Percentiles rank a stretch among this genome's conserved stretches.
phyloP scores from a whole-genome alignment of 73 alveolate genomes.

The Paramecium primaurelia region DNA sequence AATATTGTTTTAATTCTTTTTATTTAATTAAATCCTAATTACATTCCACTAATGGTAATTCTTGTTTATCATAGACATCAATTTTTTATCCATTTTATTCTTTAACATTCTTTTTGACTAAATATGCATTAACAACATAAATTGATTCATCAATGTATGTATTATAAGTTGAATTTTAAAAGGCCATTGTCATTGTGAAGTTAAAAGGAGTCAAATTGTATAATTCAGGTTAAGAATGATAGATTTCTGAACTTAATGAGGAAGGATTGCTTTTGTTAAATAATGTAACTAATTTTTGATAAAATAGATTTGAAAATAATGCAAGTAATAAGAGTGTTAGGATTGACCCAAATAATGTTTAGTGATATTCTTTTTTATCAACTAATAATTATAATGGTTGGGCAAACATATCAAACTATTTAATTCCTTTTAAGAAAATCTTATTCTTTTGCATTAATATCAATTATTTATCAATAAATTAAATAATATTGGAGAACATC shows the following conservation, averaged over 20 bases:
- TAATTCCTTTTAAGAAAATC: neutral
- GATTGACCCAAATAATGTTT: slow-evolving; percentile 1
- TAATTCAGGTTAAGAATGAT: neutral
- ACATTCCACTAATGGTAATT: neutral
- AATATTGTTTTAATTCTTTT: neutral
- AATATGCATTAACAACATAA: neutral
- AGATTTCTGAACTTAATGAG: neutral
- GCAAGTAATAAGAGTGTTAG: neutral
- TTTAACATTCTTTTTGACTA: neutral
- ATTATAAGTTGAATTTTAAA: neutral
- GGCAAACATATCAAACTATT: slow-evolving; percentile 6
- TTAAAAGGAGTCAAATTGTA: neutral
- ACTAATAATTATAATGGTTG: neutral
- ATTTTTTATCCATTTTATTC: neutral
- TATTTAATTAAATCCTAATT: neutral
- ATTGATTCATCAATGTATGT: slow-evolving; percentile 42
- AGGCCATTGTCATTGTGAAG: slow-evolving; percentile 3
- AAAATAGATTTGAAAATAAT: neutral
- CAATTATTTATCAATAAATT: neutral
- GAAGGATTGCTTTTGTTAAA: neutral
- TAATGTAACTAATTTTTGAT: neutral
- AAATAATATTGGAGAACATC: neutral
- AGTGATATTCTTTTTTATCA: neutral
- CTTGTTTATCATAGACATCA: neutral
- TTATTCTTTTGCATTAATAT: neutral